phyloP scores from a whole-genome alignment of 805 yeast genomes.

The Yarrowia hollandica region DNA sequence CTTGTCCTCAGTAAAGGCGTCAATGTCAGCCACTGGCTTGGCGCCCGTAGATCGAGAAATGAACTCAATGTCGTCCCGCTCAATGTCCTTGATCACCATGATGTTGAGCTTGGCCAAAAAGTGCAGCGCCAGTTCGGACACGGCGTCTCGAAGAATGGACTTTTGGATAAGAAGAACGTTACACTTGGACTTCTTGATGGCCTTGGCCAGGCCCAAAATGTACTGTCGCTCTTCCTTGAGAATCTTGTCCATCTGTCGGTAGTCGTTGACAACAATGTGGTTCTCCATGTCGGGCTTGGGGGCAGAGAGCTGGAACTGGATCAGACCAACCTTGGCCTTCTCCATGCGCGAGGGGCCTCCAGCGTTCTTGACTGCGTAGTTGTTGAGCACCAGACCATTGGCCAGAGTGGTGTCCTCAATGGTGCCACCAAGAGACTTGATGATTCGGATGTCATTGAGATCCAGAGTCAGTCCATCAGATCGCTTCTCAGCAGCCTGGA shows the following conservation, averaged over 20 bases:
- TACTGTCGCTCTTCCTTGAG: conserved; percentile 97
- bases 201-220: conserved; percentile 89
- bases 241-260: conserved; percentile 98
- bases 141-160: conserved; percentile 92
- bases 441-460: conserved; percentile 79
- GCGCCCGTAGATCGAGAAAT: conserved; percentile 83
- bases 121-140: conserved; percentile 90
- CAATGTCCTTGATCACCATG: conserved; percentile 91
- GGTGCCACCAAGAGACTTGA: conserved; percentile 96
- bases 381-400: conserved; percentile 92
- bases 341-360: conserved; percentile 96
- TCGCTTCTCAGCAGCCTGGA: conserved; percentile 66
- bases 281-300: conserved; percentile 98
- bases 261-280: conserved; percentile 94
- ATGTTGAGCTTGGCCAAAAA: conserved; percentile 90
- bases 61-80: conserved; percentile 94
- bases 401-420: conserved; percentile 89
- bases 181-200: conserved; percentile 95
- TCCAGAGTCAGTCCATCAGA: conserved; percentile 64
- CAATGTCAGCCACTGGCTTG: conserved; percentile 94
- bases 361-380: conserved; percentile 81
- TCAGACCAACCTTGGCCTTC: conserved; percentile 84
- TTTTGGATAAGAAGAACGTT: conserved; percentile 87
- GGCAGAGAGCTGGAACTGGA: conserved; percentile 93
- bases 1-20: conserved; percentile 87